These are phyloP conservation scores for Pseudogymnoascus sp. DNA, from an alignment of 2,329 filamentous ascomycete genomes.

Conservation along the genomic window DNA sequence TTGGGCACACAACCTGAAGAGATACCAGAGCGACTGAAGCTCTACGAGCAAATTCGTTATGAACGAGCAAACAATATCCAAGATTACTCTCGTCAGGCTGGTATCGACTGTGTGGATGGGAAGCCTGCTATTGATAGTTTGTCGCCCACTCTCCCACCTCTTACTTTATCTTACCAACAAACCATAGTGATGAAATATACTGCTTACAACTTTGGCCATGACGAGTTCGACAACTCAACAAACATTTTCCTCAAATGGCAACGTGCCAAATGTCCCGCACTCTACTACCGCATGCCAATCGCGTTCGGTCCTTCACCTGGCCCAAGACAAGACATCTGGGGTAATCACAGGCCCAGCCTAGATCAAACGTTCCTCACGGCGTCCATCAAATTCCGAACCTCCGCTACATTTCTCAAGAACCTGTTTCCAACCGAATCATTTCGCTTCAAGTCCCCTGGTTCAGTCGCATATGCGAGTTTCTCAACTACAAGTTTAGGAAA, in stretches of 20 bases:
- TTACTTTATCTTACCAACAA: background rate
- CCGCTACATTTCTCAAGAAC: conserved; percentile 33
- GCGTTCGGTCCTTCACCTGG: conserved; percentile 26
- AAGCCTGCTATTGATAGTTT: conserved; percentile 23
- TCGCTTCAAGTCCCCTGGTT: conserved; percentile 29
- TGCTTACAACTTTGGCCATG: conserved; percentile 43
- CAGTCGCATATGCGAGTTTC: conserved; percentile 33
- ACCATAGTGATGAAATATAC: conserved; percentile 24
- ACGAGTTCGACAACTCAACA: conserved; percentile 45
- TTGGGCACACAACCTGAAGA: conserved; percentile 36
- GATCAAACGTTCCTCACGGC: conserved; percentile 18
- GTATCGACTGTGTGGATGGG: conserved; percentile 38
- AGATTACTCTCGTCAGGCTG: conserved; percentile 46
- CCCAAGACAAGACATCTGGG: conserved; percentile 15
- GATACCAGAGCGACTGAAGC: conserved; percentile 46
- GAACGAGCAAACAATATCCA: conserved; percentile 52
- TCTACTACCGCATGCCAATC: conserved; percentile 37
- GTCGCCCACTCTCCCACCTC: background rate
- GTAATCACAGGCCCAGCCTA: background rate
- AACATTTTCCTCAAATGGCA: conserved; percentile 39
- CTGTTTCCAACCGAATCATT: conserved; percentile 30
- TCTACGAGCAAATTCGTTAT: conserved; percentile 53
- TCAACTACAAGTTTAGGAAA: conserved; percentile 38
- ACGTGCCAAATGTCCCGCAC: conserved; percentile 30
- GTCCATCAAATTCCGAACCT: conserved; percentile 35